A percentile compares a stretch with the other conserved stretches of the same genome.
Evolutionary conservation across 805 yeast species (phyloP).

Genomic region (Ogataea ganodermae): DNA sequence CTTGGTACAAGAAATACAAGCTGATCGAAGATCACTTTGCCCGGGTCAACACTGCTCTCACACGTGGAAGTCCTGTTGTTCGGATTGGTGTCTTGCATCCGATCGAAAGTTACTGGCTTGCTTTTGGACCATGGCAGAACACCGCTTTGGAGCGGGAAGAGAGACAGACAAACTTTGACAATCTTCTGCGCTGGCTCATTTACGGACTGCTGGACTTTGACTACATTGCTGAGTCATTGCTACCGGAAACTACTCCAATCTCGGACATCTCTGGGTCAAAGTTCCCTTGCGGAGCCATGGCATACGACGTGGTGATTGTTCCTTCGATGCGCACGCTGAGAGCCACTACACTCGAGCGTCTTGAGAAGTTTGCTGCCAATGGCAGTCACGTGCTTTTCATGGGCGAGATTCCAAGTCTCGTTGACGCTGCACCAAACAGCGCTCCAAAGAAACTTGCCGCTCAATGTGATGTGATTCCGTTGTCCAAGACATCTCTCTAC

Average conservation of each 20-base stretch:
- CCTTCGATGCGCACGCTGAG: conserved; percentile 11
- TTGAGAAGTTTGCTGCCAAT: conserved; percentile 6
- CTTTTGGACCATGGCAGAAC: conserved; percentile 15
- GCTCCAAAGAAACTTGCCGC: conserved; percentile 1
- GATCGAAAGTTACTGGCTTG: conserved; percentile 16
- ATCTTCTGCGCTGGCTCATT: conserved; percentile 10
- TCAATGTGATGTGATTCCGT: conserved; percentile 6
- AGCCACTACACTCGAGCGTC: conserved; percentile 9
- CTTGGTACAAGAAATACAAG: conserved; percentile 14
- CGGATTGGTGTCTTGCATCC: conserved; percentile 17
- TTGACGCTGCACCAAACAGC: conserved; percentile 9
- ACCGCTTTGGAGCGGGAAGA: conserved; percentile 12
- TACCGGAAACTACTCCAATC: conserved; percentile 6
- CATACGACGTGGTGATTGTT: conserved; percentile 13
- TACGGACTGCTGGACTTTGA: conserved; percentile 16
- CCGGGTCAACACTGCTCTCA: conserved; percentile 10
- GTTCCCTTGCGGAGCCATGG: conserved; percentile 13
- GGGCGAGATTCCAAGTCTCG: conserved; percentile 12
- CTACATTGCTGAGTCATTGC: conserved; percentile 15
- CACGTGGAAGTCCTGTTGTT: conserved; percentile 13
- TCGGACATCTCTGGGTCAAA: conserved; percentile 4
- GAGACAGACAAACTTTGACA: conserved; percentile 12
- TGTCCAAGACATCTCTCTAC: conserved; percentile 11
- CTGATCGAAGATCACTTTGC: conserved; percentile 14
- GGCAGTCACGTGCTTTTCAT: conserved; percentile 14